Conservation (phyloP, 768 basidiomycete species). For the Naganishia friedmannii region DNA sequence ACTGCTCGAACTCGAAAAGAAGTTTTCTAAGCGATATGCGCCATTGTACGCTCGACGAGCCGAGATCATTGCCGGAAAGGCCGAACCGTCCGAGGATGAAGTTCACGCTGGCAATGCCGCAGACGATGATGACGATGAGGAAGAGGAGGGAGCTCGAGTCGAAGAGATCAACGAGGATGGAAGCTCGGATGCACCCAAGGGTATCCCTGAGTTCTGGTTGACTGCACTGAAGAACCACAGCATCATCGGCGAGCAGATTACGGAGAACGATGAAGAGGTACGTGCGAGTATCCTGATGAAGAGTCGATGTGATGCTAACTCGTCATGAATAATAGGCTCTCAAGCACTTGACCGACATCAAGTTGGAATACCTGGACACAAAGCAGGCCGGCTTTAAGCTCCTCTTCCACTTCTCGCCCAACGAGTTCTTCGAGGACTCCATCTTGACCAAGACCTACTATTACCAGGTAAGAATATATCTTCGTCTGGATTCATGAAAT, state of each 20-base stretch:
- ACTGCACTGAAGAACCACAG: conserved; percentile 90
- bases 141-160: conserved; percentile 52
- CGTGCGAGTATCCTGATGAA: conserved; percentile 22
- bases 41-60: conserved; percentile 84
- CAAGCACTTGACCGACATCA: conserved; percentile 75
- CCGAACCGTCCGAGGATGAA: conserved; percentile 73
- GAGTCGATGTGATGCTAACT: neutral
- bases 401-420: conserved; percentile 71
- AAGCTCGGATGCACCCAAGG: conserved; percentile 51
- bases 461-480: conserved; percentile 57
- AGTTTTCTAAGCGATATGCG: conserved; percentile 58
- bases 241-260: conserved; percentile 80
- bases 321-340: conserved; percentile 60
- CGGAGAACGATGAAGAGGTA: conserved; percentile 74
- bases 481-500: neutral
- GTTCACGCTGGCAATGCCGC: conserved; percentile 73
- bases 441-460: conserved; percentile 87
- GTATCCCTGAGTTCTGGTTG: conserved; percentile 96
- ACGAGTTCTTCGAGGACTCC: conserved; percentile 84
- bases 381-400: conserved; percentile 78
- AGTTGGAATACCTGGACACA: conserved; percentile 67
- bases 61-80: conserved; percentile 75
- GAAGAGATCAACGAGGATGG: conserved; percentile 44
- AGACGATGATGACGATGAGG: conserved; percentile 61
- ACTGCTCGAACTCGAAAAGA: conserved; percentile 91